These are phyloP conservation scores for Metschnikowia amazonensis DNA, from an alignment of 805 yeast genomes.

Conservation along the genomic window DNA sequence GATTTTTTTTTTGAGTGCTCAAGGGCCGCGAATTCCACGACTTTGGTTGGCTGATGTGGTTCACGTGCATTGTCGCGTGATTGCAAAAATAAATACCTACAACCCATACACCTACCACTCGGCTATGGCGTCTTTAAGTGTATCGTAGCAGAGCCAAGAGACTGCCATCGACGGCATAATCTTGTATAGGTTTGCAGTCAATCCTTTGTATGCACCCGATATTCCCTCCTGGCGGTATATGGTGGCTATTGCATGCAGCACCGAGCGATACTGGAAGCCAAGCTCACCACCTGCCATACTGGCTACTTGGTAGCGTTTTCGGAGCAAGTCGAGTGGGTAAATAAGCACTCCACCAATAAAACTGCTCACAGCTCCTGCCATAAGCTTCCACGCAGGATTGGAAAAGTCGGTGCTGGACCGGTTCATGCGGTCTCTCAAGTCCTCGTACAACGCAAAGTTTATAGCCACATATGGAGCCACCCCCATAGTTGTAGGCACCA, in stretches of 20 bases:
- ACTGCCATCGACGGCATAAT: slow-evolving; percentile 96
- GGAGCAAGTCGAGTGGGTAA: slow-evolving; percentile 84
- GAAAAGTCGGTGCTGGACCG: slow-evolving; percentile 31
- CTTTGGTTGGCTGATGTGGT: slow-evolving; percentile 17
- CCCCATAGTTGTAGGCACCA: slow-evolving; percentile 86
- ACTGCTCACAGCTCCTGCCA: slow-evolving; percentile 83
- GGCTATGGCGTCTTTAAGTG: slow-evolving; percentile 47
- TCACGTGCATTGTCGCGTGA: not conserved
- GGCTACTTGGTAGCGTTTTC: slow-evolving; percentile 89
- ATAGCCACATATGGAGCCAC: slow-evolving; percentile 96
- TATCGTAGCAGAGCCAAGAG: slow-evolving; percentile 84
- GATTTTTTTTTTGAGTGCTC: slow-evolving; percentile 8
- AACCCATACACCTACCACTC: slow-evolving; percentile 24
- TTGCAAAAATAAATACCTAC: too few species aligned
- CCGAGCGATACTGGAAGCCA: slow-evolving; percentile 80
- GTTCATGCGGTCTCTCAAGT: slow-evolving; percentile 56
- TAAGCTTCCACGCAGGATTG: slow-evolving; percentile 53
- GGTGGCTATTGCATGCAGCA: slow-evolving; percentile 64
- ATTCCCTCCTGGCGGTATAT: slow-evolving; percentile 74
- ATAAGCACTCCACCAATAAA: slow-evolving; percentile 87
- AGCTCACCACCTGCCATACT: slow-evolving; percentile 72
- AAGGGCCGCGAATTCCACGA: slow-evolving; percentile 12
- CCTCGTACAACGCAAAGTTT: slow-evolving; percentile 87
- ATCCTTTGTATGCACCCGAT: slow-evolving; percentile 67
- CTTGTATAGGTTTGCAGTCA: slow-evolving; percentile 78